Conservation (phyloP, 306 rosid species). For the Pyrus pyrifolia region DNA sequence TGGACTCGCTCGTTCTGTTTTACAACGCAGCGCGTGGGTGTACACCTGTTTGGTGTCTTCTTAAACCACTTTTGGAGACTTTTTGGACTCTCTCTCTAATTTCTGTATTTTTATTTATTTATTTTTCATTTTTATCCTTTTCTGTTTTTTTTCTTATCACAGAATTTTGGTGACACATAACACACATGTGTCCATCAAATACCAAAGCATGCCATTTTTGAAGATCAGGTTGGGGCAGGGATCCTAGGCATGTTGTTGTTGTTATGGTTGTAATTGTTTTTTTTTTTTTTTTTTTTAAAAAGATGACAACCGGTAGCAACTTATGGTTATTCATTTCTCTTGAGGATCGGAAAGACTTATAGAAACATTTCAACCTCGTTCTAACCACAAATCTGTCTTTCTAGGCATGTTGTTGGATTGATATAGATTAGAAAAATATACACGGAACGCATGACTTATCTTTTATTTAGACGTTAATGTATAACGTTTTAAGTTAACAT, state of each 20-base stretch:
- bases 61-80: slow-evolving; percentile 12
- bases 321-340: rapidly evolving
- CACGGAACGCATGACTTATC: too few relatives aligned
- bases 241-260: background rate
- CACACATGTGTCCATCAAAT: background rate
- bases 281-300: too few relatives aligned
- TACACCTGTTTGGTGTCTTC: slow-evolving; percentile 26
- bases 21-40: slow-evolving; percentile 25
- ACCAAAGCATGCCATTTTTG: background rate
- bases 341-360: rapidly evolving
- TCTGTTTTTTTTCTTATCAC: background rate
- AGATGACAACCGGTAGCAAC: rapidly evolving
- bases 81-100: background rate
- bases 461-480: too few relatives aligned
- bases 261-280: too few relatives aligned
- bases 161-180: background rate
- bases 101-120: background rate
- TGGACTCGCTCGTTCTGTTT: slow-evolving; percentile 13
- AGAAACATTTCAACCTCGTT: rapidly evolving
- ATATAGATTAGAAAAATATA: too few relatives aligned
- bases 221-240: background rate
- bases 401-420: background rate
- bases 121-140: background rate
- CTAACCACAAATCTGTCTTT: too few relatives aligned
- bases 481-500: too few relatives aligned